These are phyloP conservation scores for Paecilomyces sp. DNA, from an alignment of 2,329 filamentous ascomycete species.

Conservation along the genomic window DNA sequence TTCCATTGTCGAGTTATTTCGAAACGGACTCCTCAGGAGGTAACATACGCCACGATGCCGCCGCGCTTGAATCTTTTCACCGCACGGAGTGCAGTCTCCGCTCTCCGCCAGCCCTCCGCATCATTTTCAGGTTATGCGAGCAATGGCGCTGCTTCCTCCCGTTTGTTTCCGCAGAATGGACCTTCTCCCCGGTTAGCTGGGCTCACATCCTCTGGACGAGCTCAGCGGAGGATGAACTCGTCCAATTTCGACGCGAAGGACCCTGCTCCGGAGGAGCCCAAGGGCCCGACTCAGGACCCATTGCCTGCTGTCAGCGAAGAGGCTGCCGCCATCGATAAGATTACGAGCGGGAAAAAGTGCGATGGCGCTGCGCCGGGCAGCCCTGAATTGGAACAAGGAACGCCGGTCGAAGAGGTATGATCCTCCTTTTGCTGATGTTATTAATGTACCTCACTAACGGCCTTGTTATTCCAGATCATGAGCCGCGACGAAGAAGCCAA, in stretches of 20 bases:
- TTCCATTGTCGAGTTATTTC: background rate
- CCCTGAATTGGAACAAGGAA: conserved; percentile 59
- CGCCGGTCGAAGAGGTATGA: conserved; percentile 57
- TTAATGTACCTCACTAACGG: conserved; percentile 1
- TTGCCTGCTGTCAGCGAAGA: conserved; percentile 60
- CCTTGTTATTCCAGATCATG: conserved; percentile 46
- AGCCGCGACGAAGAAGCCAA: conserved; percentile 54
- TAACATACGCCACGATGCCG: conserved; percentile 40
- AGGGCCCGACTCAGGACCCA: conserved; percentile 45
- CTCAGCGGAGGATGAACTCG: conserved; percentile 28
- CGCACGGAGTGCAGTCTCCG: conserved; percentile 22
- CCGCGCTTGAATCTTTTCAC: conserved; percentile 47
- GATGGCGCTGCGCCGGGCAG: conserved; percentile 33
- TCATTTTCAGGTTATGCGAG: conserved; percentile 7
- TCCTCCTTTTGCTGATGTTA: background rate
- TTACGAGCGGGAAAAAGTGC: conserved; percentile 42
- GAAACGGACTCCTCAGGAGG: background rate
- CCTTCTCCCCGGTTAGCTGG: background rate
- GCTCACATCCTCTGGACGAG: background rate
- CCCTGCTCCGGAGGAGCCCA: conserved; percentile 17
- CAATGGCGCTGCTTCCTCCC: conserved; percentile 10
- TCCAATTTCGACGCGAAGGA: conserved; percentile 22
- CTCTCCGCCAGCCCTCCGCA: conserved; percentile 22
- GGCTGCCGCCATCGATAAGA: conserved; percentile 52
- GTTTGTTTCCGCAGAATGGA: background rate